phyloP scores from a whole-genome alignment of 805 yeast genomes.

The Cyberlindnera mycetangii region DNA sequence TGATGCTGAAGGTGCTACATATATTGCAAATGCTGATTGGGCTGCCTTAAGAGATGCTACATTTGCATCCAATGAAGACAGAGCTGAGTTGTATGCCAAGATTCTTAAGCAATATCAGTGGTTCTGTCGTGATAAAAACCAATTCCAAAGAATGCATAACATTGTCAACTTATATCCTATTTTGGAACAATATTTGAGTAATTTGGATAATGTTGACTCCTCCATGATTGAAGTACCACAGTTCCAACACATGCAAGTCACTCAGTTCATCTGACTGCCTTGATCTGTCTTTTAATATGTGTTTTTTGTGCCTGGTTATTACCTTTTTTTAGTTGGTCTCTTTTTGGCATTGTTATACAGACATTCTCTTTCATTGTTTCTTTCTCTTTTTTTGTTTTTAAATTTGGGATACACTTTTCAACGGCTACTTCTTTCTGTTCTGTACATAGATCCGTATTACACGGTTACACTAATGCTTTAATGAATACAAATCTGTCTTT shows the following conservation, averaged over 20 bases:
- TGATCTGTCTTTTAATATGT: background rate
- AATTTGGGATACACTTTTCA: background rate
- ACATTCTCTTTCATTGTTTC: background rate
- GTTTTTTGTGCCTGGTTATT: background rate
- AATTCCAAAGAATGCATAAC: constrained; percentile 13
- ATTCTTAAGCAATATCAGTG: constrained; percentile 21
- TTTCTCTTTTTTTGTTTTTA: background rate
- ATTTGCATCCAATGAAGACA: constrained; percentile 18
- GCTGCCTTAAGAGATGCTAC: constrained; percentile 80
- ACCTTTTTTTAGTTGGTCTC: background rate
- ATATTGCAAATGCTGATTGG: constrained; percentile 84
- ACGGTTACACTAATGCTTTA: constrained; percentile 1
- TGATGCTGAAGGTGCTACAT: constrained; percentile 49
- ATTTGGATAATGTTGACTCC: constrained; percentile 14
- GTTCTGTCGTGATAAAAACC: constrained; percentile 26
- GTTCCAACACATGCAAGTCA: constrained; percentile 12
- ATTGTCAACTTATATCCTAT: constrained; percentile 18
- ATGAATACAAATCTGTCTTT: background rate
- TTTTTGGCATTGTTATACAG: background rate
- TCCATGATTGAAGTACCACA: constrained; percentile 13
- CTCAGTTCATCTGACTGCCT: constrained; percentile 6
- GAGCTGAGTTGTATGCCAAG: constrained; percentile 23
- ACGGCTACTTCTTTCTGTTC: background rate
- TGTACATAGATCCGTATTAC: background rate
- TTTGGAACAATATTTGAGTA: constrained; percentile 12